Base-by-base conservation (phyloP, 2,329 filamentous ascomycete species). In the Rutstroemia sp. region DNA sequence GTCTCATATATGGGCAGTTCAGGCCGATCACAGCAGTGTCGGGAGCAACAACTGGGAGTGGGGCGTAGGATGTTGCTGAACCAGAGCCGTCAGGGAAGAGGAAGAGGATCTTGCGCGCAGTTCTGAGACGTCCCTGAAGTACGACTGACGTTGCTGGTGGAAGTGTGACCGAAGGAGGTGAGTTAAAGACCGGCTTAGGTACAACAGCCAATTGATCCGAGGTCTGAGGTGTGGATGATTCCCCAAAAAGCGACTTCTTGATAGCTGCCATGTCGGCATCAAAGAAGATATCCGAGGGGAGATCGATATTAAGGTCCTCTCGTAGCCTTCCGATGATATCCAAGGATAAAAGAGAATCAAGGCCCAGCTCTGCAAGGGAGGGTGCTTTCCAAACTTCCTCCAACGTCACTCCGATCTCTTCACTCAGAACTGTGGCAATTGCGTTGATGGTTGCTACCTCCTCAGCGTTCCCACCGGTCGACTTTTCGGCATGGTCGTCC, bases 1-100 rank as follows among this genome's bases (percentile, higher is more conserved):
- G 80, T 72, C 82, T 86, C 80, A 86, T 82, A 73, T 84, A 88
- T 4, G 85, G 85, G 52, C 82, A 87, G 71, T 87, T 87, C 62
- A 88, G 73, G n/a, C 79, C 81, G 66, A 77, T 79, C 12, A 84
- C 73, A 3, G 74, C 75, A 45, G 80, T 69, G 25, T 76, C 68
- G 7, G 73, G 60, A 5, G 72, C 71, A 14, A 83, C 70, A 0
- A 59, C 74, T 57, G 27, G 63, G 55, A 68, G 62, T 7, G 59
- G 54, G 19, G 61, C 56, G 48, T 68, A 68, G 3, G 65, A 66
- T 5, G 66, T 63, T 6, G 65, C 73, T 9, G 74, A 75, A 12
- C 77, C 77, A 52, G 69, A 68, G 8, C 77, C 77, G 59, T 78
- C 76, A 5, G 76, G 76, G 56, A 78, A 70, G 41, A 78, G 66